Evolutionary conservation across 2,329 filamentous ascomycete genomes (phyloP).

Genomic region (Penicillium oxalicum): DNA sequence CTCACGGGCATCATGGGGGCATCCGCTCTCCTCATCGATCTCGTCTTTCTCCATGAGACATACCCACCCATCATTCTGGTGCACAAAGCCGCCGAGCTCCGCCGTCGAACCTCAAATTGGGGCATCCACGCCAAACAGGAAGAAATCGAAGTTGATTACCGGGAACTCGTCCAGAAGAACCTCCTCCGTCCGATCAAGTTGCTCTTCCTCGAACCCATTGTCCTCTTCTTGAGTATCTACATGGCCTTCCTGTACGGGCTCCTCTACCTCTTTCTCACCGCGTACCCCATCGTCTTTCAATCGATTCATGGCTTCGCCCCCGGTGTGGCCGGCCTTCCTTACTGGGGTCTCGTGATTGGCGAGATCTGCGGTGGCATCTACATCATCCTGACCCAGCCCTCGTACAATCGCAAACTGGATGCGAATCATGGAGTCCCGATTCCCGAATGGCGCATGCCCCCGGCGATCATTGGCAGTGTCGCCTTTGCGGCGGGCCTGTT

Average conservation of each 20-base stretch:
- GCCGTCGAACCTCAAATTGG: slow-evolving; percentile 11
- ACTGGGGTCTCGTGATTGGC: slow-evolving; percentile 75
- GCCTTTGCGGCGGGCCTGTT: slow-evolving; percentile 59
- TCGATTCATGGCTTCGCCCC: slow-evolving; percentile 47
- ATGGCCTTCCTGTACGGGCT: slow-evolving; percentile 33
- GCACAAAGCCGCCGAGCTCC: slow-evolving; percentile 34
- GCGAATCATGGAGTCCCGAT: slow-evolving; percentile 57
- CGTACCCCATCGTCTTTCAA: slow-evolving; percentile 33
- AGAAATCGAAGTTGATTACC: slow-evolving; percentile 18
- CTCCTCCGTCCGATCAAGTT: slow-evolving; percentile 43
- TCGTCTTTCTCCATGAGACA: slow-evolving; percentile 52
- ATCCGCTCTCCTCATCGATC: slow-evolving; percentile 39
- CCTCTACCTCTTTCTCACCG: slow-evolving; percentile 30
- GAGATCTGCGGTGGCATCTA: slow-evolving; percentile 61
- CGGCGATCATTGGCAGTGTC: slow-evolving; percentile 48
- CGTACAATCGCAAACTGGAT: slow-evolving; percentile 62
- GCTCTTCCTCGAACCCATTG: slow-evolving; percentile 42
- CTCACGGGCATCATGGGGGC: slow-evolving; percentile 53
- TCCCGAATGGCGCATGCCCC: slow-evolving; percentile 52
- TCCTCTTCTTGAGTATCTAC: slow-evolving; percentile 35
- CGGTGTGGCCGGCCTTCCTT: slow-evolving; percentile 71
- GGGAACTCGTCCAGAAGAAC: slow-evolving; percentile 35
- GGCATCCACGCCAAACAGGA: slow-evolving; percentile 50
- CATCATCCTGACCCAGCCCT: slow-evolving; percentile 59
- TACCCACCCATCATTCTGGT: slow-evolving; percentile 55